Conservation (phyloP, 768 basidiomycete species). For the Mycena haematopus region DNA sequence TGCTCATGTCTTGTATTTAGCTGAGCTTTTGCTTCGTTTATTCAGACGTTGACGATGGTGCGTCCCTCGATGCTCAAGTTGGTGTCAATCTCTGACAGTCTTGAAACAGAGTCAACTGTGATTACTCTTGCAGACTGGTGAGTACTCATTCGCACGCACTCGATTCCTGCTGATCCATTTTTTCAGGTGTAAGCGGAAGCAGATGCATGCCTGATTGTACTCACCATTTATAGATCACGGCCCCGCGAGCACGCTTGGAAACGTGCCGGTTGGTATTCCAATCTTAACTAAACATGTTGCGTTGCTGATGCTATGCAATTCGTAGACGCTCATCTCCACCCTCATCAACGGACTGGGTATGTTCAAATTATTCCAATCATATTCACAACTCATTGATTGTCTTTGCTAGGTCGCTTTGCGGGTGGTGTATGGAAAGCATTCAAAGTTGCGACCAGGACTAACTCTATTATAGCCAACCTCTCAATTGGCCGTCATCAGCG, state of each 20-base stretch:
- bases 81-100: too few species aligned
- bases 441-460: neutral
- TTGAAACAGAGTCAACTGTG: neutral
- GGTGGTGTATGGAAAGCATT: conserved; percentile 8
- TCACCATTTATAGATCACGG: neutral
- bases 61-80: neutral
- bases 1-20: neutral
- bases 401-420: conserved; percentile 29
- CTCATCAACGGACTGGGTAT: conserved; percentile 18
- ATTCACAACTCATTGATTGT: neutral
- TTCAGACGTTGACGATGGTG: conserved; percentile 23
- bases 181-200: neutral
- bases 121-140: conserved; percentile 8
- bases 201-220: too few species aligned
- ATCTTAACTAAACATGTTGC: neutral
- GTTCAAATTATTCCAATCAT: neutral
- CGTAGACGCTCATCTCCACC: conserved; percentile 37
- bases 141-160: neutral
- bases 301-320: conserved; percentile 11
- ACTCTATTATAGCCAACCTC: conserved; percentile 25
- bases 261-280: neutral
- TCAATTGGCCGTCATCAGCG: conserved; percentile 41
- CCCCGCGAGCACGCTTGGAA: conserved; percentile 30
- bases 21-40: neutral
- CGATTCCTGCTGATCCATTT: neutral